Percentiles rank a stretch among this genome's conserved stretches.
phyloP scores from a whole-genome alignment of 2,329 filamentous ascomycete genomes.

The Dryadomyces quercus-mongolicae region DNA sequence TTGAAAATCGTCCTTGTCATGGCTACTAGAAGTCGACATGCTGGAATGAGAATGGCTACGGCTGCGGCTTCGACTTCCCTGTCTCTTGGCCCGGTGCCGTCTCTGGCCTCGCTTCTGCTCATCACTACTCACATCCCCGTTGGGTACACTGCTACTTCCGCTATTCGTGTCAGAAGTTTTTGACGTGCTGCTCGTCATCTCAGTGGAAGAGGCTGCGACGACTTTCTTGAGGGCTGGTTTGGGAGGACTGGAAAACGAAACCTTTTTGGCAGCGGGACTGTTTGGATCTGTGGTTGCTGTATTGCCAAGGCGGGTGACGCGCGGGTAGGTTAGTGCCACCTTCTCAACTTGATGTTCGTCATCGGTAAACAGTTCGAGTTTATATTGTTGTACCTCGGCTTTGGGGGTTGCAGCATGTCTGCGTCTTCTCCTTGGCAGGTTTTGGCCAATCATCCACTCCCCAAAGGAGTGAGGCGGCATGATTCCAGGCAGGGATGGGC shows the following conservation, averaged over 20 bases:
- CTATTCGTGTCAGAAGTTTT: neutral
- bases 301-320: conserved; percentile 16
- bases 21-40: neutral
- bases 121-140: neutral
- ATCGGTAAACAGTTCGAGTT: conserved; percentile 34
- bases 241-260: conserved; percentile 25
- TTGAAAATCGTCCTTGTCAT: neutral
- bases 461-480: conserved; percentile 27
- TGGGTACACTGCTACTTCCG: neutral
- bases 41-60: neutral
- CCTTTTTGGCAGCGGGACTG: conserved; percentile 23
- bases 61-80: neutral
- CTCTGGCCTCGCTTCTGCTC: neutral
- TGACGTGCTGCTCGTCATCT: neutral
- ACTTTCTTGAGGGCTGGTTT: conserved; percentile 27
- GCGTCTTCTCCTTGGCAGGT: conserved; percentile 13
- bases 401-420: neutral
- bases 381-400: conserved; percentile 19
- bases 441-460: conserved; percentile 29
- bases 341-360: conserved; percentile 38
- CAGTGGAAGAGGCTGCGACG: conserved; percentile 9
- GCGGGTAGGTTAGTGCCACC: conserved; percentile 35
- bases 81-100: neutral
- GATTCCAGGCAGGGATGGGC: neutral
- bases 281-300: neutral